Conservation (phyloP, 2,329 filamentous ascomycete species). For the Claviceps digitariae region DNA sequence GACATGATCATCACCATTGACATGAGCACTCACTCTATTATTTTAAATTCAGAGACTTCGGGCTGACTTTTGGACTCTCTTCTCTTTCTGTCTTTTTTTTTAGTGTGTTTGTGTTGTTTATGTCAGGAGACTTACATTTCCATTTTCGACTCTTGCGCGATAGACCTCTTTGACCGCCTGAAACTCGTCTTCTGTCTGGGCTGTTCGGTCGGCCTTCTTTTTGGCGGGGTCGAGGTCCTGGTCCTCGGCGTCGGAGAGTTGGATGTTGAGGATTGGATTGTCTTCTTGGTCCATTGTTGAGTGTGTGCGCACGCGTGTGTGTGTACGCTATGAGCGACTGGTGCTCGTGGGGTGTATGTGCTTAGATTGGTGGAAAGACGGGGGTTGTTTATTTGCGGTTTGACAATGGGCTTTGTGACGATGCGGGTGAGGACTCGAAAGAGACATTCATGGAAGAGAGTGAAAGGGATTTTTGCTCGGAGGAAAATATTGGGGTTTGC, state of each 20-base stretch:
- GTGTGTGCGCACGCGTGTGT: neutral
- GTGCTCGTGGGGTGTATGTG: no score
- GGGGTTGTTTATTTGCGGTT: no score
- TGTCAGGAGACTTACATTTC: slow-evolving; percentile 29
- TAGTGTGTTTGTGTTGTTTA: neutral
- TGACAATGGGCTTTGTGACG: no score
- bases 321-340: no score
- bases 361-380: no score
- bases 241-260: slow-evolving; percentile 19
- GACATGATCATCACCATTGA: neutral
- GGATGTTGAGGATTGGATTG: slow-evolving; percentile 17
- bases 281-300: slow-evolving; percentile 16
- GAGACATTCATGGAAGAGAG: no score
- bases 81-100: neutral
- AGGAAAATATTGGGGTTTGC: neutral
- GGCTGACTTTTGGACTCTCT: no score
- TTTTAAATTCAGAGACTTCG: no score
- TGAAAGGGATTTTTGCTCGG: neutral
- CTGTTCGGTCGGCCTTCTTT: slow-evolving; percentile 18
- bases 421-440: no score
- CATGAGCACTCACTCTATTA: neutral
- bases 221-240: slow-evolving; percentile 10
- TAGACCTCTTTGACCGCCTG: slow-evolving; percentile 32
- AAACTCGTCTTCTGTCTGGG: slow-evolving; percentile 37
- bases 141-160: slow-evolving; percentile 37